phyloP scores from a whole-genome alignment of 768 basidiomycete species.

The Pleurotus salmoneostramineus region DNA sequence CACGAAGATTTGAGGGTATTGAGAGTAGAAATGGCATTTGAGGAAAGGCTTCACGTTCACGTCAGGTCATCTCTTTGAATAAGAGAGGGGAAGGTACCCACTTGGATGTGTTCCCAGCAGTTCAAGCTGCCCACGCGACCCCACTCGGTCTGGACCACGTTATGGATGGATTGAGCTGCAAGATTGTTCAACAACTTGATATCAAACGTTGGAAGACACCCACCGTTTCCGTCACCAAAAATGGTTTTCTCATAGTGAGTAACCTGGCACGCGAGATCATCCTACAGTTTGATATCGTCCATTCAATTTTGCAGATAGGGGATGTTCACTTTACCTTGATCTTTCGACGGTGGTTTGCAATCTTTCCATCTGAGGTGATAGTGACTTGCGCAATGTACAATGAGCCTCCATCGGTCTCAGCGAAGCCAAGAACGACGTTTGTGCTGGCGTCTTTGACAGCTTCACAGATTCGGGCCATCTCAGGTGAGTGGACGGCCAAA shows the following conservation, averaged over 20 bases:
- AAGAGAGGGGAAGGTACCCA: neutral
- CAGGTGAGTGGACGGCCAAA: slow-evolving; percentile 24
- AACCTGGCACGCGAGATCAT: slow-evolving; percentile 15
- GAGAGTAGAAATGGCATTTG: slow-evolving; percentile 25
- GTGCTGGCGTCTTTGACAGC: slow-evolving; percentile 21
- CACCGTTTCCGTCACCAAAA: slow-evolving; percentile 26
- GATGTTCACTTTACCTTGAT: slow-evolving; percentile 20
- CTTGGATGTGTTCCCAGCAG: slow-evolving; percentile 27
- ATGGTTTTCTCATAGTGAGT: slow-evolving; percentile 27
- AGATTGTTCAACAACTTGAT: neutral
- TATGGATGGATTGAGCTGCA: slow-evolving; percentile 24
- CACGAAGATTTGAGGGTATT: slow-evolving; percentile 25
- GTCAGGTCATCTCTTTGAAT: neutral
- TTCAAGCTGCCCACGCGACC: slow-evolving; percentile 23
- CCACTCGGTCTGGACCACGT: slow-evolving; percentile 23
- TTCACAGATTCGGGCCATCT: slow-evolving; percentile 25
- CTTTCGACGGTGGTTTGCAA: slow-evolving; percentile 25
- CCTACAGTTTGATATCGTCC: slow-evolving; percentile 1
- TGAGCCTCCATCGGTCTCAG: slow-evolving; percentile 22
- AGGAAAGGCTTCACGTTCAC: slow-evolving; percentile 19
- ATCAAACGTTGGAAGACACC: neutral
- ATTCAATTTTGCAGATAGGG: neutral
- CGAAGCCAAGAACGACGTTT: slow-evolving; percentile 23
- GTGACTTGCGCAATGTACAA: slow-evolving; percentile 24
- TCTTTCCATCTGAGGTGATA: slow-evolving; percentile 21